A percentile compares a stretch with the other conserved stretches of the same genome.
phyloP scores from a whole-genome alignment of 176 grass and related monocot genomes.

The Carex scoparia region DNA sequence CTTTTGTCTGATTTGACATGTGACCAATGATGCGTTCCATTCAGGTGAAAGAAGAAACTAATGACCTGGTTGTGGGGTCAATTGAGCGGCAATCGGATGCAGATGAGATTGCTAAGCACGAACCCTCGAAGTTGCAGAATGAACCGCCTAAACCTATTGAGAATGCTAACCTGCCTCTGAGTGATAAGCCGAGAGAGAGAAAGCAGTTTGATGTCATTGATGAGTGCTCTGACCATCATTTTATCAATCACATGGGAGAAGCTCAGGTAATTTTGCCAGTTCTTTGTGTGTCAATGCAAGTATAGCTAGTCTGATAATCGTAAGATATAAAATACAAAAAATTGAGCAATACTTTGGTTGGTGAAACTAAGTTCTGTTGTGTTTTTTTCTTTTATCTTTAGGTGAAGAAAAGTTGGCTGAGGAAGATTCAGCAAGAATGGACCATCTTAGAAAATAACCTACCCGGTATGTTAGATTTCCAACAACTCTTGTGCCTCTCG shows the following conservation, averaged over 20 bases:
- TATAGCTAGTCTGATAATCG: not conserved
- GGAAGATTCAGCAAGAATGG: conserved; percentile 93
- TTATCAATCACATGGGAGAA: conserved; percentile 46
- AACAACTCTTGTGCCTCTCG: not conserved
- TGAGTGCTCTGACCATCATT: conserved; percentile 77
- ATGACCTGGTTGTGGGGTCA: conserved; percentile 47
- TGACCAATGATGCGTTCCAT: conserved; percentile 22
- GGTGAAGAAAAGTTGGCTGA: conserved; percentile 79
- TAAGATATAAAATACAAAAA: not conserved
- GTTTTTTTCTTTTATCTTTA: conserved; percentile 30
- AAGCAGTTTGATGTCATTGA: conserved; percentile 70
- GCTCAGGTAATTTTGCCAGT: conserved; percentile 10
- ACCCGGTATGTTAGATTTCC: conserved; percentile 40
- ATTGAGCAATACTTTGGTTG: not conserved
- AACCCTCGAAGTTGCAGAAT: conserved; percentile 24
- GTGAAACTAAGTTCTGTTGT: not conserved
- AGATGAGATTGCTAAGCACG: conserved; percentile 28
- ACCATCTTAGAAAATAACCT: conserved; percentile 70
- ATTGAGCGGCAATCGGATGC: conserved; percentile 38
- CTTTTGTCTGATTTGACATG: not conserved
- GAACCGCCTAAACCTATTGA: conserved; percentile 37
- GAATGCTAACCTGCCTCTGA: conserved; percentile 30
- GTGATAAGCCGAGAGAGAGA: conserved; percentile 37
- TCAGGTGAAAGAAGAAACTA: conserved; percentile 44
- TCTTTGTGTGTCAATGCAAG: not conserved